Evolutionary conservation across 805 yeast genomes (phyloP), one percentile per base, ranked within the genome.

Genomic region (Torulaspora indica): DNA sequence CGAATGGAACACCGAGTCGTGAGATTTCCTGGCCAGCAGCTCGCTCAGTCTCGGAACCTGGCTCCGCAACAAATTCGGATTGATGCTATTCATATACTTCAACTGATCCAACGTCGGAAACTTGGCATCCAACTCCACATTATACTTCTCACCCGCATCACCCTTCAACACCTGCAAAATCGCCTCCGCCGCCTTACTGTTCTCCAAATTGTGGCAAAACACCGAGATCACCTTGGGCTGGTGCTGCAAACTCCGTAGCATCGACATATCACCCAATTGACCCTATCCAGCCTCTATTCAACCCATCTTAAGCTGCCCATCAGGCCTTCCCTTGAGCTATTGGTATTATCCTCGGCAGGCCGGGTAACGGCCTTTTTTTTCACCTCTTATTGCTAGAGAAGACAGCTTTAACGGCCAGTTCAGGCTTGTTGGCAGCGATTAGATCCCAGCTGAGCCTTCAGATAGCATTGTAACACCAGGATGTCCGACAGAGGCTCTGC

Each of bases 181-280:
- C 14, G 40, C 22, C 34, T 47, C 47, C 7, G 53, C 38, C 20
- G 62, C 63, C 39, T 57, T 56, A 60, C 52, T 48, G 20, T 31
- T 22, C 25, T 47, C 54, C 17, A 56, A 34, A 27, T 56, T 56
- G 42, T 63, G 58, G 36, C 64, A 50, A 40, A 73, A 77, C 29
- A 77, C 45, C 3, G 80, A 69, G 40, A 76, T 68, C 1, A 69
- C 66, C 14, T 79, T 71, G 1, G 78, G 74, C 15, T 68, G 63
- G 12, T 52, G 48, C 51, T 75, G 79, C 8, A 75, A 54, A 3
- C 78, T 64, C 51, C 60, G 73, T 45, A 76, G 66, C 72, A 75
- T 67, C 5, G 79, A 72, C 78, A 74, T 74, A n/a, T 2, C 9
- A 27, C 8, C 20, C 37, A 8, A n/a, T 22, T 17, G 27, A 13